These are phyloP conservation scores for Hylodesmum podocarpum DNA, from an alignment of 306 rosid genomes.

Conservation along the genomic window DNA sequence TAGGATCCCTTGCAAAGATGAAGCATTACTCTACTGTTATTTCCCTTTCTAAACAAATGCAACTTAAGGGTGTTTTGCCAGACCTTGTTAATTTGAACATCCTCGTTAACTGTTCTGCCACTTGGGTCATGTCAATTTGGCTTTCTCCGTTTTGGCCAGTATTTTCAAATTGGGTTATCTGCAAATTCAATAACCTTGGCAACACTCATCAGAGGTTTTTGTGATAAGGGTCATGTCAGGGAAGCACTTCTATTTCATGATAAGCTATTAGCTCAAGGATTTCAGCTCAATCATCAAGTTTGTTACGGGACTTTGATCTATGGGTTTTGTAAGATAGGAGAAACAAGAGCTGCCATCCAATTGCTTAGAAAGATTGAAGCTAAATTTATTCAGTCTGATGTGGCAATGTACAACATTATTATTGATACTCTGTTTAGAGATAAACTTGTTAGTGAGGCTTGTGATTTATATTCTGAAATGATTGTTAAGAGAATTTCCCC, in stretches of 20 bases:
- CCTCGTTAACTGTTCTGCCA: background rate
- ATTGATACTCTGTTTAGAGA: background rate
- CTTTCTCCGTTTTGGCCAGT: background rate
- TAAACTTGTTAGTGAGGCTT: background rate
- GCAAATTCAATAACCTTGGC: background rate
- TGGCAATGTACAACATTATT: background rate
- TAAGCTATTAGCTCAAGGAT: background rate
- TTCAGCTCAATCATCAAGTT: background rate
- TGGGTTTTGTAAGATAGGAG: background rate
- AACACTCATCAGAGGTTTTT: background rate
- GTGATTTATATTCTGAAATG: conserved; percentile 8
- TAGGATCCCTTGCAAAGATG: background rate
- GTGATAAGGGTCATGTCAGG: background rate
- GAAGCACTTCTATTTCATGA: conserved; percentile 9
- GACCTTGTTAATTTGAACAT: background rate
- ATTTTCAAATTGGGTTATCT: background rate
- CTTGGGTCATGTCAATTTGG: background rate
- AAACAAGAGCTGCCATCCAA: background rate
- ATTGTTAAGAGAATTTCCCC: background rate
- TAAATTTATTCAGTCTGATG: background rate
- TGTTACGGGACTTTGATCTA: conserved; percentile 2
- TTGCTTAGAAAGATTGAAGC: background rate
- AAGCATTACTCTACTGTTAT: background rate
- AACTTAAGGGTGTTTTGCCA: background rate
- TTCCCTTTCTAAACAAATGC: background rate